phyloP scores from a whole-genome alignment of 306 rosid genomes.

The Glycyrrhiza uralensis region DNA sequence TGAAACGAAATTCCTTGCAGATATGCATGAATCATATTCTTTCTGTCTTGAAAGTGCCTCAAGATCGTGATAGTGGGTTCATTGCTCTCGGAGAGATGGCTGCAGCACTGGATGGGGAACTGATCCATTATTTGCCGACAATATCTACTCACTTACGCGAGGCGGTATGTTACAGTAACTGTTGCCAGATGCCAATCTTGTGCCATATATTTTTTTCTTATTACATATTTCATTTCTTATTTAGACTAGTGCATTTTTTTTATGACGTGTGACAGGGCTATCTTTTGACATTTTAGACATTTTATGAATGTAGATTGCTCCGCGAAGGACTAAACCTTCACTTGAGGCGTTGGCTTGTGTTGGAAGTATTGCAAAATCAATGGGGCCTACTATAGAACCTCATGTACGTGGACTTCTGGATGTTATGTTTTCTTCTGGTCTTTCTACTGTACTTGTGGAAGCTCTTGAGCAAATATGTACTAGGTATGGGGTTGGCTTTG shows the following conservation, averaged over 20 bases:
- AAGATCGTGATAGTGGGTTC: conserved; percentile 97
- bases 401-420: conserved; percentile 89
- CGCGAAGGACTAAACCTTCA: conserved; percentile 92
- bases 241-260: conserved; percentile 14
- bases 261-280: conserved; percentile 13
- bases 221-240: conserved; percentile 3
- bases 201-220: conserved; percentile 14
- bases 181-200: conserved; percentile 5
- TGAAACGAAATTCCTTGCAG: conserved; percentile 57
- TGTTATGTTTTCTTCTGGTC: conserved; percentile 90
- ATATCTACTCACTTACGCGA: conserved; percentile 85
- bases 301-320: conserved; percentile 75
- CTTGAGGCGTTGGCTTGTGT: conserved; percentile 99
- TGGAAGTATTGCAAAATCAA: conserved; percentile 95
- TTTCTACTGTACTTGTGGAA: conserved; percentile 84
- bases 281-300: conserved; percentile 28
- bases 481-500: conserved; percentile 44
- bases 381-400: conserved; percentile 89
- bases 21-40: conserved; percentile 98
- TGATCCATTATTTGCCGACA: conserved; percentile 79
- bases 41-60: conserved; percentile 84
- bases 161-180: conserved; percentile 60
- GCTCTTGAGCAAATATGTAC: conserved; percentile 78
- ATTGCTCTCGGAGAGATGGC: conserved; percentile 99
- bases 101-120: conserved; percentile 96